Evolutionary conservation across 2,329 filamentous ascomycete genomes (phyloP).

Genomic region (Verticillium klebahnii): DNA sequence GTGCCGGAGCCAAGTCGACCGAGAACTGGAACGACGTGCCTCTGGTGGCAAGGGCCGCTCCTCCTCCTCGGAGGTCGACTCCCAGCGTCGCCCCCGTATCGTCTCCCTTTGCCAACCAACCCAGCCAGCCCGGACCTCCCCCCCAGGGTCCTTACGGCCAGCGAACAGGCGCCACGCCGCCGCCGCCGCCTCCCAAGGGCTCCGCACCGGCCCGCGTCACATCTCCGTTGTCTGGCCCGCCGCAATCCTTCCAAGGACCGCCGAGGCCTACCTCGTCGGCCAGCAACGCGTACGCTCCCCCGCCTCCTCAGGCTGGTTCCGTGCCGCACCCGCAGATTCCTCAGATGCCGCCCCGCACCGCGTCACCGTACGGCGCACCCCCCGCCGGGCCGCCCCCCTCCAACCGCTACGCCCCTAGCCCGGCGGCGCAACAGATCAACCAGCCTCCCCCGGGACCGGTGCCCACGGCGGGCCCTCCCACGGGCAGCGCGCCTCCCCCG

Average conservation of each 20-base stretch:
- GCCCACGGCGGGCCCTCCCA: conserved; percentile 26
- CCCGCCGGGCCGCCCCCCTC: conserved; percentile 64
- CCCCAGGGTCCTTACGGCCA: conserved; percentile 55
- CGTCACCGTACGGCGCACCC: conserved; percentile 83
- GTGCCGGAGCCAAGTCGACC: conserved; percentile 66
- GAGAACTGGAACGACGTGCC: conserved; percentile 95
- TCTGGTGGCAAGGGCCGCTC: conserved; percentile 65
- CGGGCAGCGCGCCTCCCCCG: conserved; percentile 35
- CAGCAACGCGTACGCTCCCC: conserved; percentile 61
- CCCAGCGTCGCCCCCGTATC: conserved; percentile 65
- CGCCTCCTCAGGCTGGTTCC: conserved; percentile 33
- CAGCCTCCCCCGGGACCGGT: conserved; percentile 39
- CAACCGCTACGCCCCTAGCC: conserved; percentile 70
- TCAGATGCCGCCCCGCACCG: conserved; percentile 64
- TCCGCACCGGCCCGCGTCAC: conserved; percentile 64
- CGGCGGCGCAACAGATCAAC: conserved; percentile 43
- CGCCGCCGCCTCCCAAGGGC: conserved; percentile 81
- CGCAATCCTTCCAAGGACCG: conserved; percentile 39
- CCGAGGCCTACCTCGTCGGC: conserved; percentile 52
- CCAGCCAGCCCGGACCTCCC: conserved; percentile 57
- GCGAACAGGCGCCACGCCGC: conserved; percentile 63
- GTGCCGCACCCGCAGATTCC: conserved; percentile 32
- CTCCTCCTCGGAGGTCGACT: conserved; percentile 69
- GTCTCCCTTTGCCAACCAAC: conserved; percentile 72
- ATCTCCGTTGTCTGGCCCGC: conserved; percentile 62